Conservation (phyloP, 2,329 filamentous ascomycete species). For the Talaromyces sp. region DNA sequence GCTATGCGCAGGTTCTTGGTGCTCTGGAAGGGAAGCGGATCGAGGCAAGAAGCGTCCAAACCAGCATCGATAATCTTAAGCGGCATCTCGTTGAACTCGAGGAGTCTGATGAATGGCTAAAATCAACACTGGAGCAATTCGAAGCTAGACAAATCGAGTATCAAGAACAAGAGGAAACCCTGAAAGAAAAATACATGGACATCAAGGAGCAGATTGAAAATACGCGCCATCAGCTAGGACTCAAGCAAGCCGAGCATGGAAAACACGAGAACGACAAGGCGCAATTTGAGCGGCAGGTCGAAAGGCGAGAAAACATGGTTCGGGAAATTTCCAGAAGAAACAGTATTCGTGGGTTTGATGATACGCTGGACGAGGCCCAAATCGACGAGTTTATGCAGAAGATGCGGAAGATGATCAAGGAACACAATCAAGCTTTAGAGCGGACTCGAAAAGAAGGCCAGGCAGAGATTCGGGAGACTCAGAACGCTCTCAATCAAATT, state of each 20-base stretch:
- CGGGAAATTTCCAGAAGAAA: conserved; percentile 71
- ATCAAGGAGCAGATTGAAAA: conserved; percentile 51
- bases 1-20: conserved; percentile 68
- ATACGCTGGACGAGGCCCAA: conserved; percentile 66
- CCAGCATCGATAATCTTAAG: conserved; percentile 65
- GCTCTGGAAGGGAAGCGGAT: conserved; percentile 71
- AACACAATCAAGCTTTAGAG: conserved; percentile 76
- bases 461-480: conserved; percentile 68
- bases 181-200: conserved; percentile 60
- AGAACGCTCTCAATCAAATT: conserved; percentile 64
- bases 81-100: conserved; percentile 68
- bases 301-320: conserved; percentile 65
- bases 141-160: conserved; percentile 66
- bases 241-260: conserved; percentile 50
- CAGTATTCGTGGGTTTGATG: conserved; percentile 78
- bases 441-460: conserved; percentile 67
- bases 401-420: conserved; percentile 66
- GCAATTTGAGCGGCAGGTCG: conserved; percentile 75
- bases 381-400: conserved; percentile 72
- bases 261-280: conserved; percentile 81
- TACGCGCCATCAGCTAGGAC: conserved; percentile 36
- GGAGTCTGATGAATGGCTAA: conserved; percentile 72
- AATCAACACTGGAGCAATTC: conserved; percentile 68
- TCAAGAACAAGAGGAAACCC: conserved; percentile 56
- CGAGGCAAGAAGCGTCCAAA: conserved; percentile 64